A percentile compares a stretch with the other conserved stretches of the same genome.
phyloP scores from a whole-genome alignment of 2,329 filamentous ascomycete genomes.

The Cladophialophora carrionii region DNA sequence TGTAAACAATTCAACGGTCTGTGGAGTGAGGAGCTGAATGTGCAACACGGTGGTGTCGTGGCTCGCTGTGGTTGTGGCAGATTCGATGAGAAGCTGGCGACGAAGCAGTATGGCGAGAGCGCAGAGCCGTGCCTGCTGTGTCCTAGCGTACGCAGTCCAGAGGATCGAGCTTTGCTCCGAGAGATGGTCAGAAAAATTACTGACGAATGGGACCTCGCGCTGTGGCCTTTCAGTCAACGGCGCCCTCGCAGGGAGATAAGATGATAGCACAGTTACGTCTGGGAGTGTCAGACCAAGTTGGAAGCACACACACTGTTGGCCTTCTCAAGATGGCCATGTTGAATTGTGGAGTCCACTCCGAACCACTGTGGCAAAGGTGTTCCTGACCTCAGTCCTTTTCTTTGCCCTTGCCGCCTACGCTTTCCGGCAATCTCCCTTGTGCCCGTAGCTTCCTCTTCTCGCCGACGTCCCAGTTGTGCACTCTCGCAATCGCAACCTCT shows the following conservation, averaged over 20 bases:
- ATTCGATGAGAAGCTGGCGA: slow-evolving; percentile 1
- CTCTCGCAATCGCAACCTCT: slow-evolving; percentile 91
- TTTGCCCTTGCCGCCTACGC: slow-evolving; percentile 19
- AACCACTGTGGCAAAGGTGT: background rate
- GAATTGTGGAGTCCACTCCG: background rate
- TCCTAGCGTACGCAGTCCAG: background rate
- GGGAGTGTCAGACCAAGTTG: no score
- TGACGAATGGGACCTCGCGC: background rate
- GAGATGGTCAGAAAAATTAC: slow-evolving; percentile 2
- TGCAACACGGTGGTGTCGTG: background rate
- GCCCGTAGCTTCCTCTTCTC: slow-evolving; percentile 85
- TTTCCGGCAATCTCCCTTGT: slow-evolving; percentile 55
- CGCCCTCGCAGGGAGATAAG: background rate
- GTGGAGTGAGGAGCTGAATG: background rate
- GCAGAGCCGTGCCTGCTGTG: background rate
- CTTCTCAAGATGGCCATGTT: background rate
- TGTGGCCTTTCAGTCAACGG: slow-evolving; percentile 3
- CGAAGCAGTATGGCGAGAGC: slow-evolving; percentile 2
- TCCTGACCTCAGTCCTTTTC: slow-evolving; percentile 26
- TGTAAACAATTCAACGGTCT: background rate
- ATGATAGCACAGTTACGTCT: background rate
- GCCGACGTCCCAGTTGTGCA: slow-evolving; percentile 99
- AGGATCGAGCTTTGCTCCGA: background rate
- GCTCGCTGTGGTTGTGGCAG: slow-evolving; percentile 2
- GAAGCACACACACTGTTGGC: background rate